These are phyloP conservation scores for Volvox carteri DNA, from an alignment of 163 green algal genomes.

Conservation along the genomic window DNA sequence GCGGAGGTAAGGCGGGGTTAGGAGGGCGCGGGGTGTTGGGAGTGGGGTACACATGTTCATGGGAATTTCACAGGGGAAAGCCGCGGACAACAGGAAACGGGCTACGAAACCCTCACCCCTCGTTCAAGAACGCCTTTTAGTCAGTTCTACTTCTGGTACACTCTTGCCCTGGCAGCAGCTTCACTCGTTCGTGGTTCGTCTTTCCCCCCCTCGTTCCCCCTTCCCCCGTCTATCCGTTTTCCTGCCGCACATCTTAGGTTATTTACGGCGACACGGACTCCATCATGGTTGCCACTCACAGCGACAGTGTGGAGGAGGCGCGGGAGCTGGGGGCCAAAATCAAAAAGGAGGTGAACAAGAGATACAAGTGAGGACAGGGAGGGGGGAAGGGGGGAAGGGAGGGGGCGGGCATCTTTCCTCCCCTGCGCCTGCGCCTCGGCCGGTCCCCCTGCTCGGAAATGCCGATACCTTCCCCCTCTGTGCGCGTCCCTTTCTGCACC, in stretches of 20 bases:
- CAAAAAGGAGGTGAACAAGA: conserved; percentile 87
- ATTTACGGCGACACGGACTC: conserved; percentile 99
- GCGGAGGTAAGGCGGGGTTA: conserved; percentile 59
- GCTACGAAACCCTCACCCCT: too few species aligned
- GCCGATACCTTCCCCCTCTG: not conserved
- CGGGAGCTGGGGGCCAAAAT: conserved; percentile 78
- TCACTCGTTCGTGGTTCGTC: too few species aligned
- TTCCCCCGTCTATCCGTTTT: too few species aligned
- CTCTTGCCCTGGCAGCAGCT: too few species aligned
- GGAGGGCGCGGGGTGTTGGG: not conserved
- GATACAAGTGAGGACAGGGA: conserved; percentile 33
- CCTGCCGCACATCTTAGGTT: too few species aligned
- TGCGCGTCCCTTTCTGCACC: not conserved
- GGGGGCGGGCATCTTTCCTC: not conserved
- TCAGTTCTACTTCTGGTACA: too few species aligned
- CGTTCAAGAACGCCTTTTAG: too few species aligned
- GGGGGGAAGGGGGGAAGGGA: not conserved
- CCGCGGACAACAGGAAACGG: too few species aligned
- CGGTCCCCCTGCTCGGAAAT: too few species aligned
- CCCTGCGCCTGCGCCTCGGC: not conserved
- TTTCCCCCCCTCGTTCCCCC: too few species aligned
- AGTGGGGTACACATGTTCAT: too few species aligned
- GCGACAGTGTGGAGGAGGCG: conserved; percentile 78
- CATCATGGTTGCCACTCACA: conserved; percentile 96
- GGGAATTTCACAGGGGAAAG: too few species aligned